Conservation (phyloP, 352 stramenopile genomes). For the Phytophthora sojae region DNA sequence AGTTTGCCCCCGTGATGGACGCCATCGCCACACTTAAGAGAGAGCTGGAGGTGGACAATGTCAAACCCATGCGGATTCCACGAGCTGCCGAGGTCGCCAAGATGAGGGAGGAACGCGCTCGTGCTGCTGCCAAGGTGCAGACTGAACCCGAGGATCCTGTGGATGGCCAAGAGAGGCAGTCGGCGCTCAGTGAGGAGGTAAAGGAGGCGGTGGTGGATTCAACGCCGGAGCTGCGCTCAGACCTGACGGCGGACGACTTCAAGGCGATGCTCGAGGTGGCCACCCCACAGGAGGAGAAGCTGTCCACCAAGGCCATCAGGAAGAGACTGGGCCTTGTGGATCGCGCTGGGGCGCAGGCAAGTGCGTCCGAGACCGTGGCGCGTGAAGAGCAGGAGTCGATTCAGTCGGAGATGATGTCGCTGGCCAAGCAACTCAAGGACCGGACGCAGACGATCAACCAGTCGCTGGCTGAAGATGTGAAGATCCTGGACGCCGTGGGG, state of each 20-base stretch:
- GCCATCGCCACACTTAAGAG: slow-evolving; percentile 32
- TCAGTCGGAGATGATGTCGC: slow-evolving; percentile 77
- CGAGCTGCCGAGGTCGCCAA: slow-evolving; percentile 41
- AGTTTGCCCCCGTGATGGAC: slow-evolving; percentile 28
- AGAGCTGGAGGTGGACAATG: slow-evolving; percentile 1
- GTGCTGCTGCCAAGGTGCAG: slow-evolving; percentile 1
- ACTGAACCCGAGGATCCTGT: slow-evolving; percentile 3
- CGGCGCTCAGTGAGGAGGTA: neutral
- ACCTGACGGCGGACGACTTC: slow-evolving; percentile 63
- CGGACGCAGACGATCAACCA: slow-evolving; percentile 80
- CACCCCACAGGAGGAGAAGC: slow-evolving; percentile 46
- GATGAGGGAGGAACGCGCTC: slow-evolving; percentile 19
- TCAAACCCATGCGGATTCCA: slow-evolving; percentile 25
- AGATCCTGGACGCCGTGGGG: slow-evolving; percentile 79
- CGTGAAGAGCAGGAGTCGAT: slow-evolving; percentile 75
- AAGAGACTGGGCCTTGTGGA: slow-evolving; percentile 65
- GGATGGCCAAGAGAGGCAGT: neutral
- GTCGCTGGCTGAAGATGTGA: slow-evolving; percentile 70
- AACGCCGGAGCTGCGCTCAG: slow-evolving; percentile 27
- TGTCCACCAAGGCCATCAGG: slow-evolving; percentile 63
- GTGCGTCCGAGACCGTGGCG: slow-evolving; percentile 50
- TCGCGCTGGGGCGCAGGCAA: slow-evolving; percentile 34
- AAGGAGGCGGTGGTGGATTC: slow-evolving; percentile 5
- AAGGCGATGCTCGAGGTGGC: slow-evolving; percentile 63
- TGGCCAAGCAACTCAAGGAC: slow-evolving; percentile 78